A percentile compares a stretch with the other conserved stretches of the same genome.
These are phyloP conservation scores for Solanum rostratum DNA, from an alignment of 257 asterid genomes.

Conservation along the genomic window DNA sequence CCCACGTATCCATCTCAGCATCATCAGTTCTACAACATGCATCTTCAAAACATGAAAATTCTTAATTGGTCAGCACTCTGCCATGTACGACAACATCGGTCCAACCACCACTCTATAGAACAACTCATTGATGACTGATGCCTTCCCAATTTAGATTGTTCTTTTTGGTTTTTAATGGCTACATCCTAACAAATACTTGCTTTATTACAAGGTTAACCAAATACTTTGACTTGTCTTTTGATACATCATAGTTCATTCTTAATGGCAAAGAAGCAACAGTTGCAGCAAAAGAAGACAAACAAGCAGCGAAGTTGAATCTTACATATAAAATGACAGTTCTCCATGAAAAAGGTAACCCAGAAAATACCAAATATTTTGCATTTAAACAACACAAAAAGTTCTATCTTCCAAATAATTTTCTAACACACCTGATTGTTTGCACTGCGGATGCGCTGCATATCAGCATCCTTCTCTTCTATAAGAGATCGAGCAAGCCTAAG, in stretches of 20 bases:
- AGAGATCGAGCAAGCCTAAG: conserved; percentile 84
- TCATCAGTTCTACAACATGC: too few relatives aligned
- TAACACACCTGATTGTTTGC: conserved; percentile 70
- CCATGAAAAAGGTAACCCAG: background rate
- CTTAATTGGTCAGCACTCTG: too few relatives aligned
- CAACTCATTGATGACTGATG: background rate
- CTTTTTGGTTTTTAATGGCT: background rate
- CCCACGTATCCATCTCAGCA: too few relatives aligned
- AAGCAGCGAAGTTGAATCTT: background rate
- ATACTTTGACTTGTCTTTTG: background rate
- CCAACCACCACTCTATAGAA: too few relatives aligned
- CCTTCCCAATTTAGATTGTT: background rate
- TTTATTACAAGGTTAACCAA: background rate
- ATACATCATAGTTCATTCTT: background rate
- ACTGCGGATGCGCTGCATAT: conserved; percentile 56
- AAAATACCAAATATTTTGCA: background rate
- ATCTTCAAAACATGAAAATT: too few relatives aligned
- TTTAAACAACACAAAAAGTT: background rate
- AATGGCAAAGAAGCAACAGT: background rate
- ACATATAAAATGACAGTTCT: background rate
- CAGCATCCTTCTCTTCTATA: conserved; percentile 86
- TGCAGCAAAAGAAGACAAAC: background rate
- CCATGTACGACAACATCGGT: too few relatives aligned
- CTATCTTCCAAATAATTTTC: background rate
- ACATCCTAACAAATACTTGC: background rate